Evolutionary conservation across 805 yeast genomes (phyloP).

Genomic region (Clavispora santaluciae): DNA sequence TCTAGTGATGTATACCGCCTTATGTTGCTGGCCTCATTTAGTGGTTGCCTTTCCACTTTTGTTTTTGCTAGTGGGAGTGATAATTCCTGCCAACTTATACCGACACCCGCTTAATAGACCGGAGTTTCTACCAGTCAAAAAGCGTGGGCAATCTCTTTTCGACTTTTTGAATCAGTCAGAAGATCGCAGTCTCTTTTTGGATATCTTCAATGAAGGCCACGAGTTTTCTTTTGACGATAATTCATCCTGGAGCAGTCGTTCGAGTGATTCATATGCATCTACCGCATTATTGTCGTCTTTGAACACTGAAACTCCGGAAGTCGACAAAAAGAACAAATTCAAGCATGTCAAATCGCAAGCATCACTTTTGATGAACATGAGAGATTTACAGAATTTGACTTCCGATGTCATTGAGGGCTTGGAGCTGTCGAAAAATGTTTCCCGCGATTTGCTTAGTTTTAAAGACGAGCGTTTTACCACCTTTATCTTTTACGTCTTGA

Average conservation of each 20-base stretch:
- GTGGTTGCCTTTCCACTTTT: slow-evolving; percentile 61
- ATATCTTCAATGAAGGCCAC: slow-evolving; percentile 18
- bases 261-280: not conserved
- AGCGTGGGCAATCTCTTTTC: slow-evolving; percentile 51
- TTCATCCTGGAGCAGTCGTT: not conserved
- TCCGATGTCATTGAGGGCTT: slow-evolving; percentile 47
- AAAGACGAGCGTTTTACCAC: slow-evolving; percentile 66
- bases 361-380: slow-evolving; percentile 54
- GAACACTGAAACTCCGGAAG: slow-evolving; percentile 2
- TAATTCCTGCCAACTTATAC: slow-evolving; percentile 65
- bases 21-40: slow-evolving; percentile 69
- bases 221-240: not conserved
- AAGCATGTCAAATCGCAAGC: slow-evolving; percentile 30
- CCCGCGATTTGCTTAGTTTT: slow-evolving; percentile 64
- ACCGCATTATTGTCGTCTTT: not conserved
- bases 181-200: slow-evolving; percentile 31
- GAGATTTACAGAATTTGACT: slow-evolving; percentile 67
- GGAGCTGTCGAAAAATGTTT: slow-evolving; percentile 49
- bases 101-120: slow-evolving; percentile 59
- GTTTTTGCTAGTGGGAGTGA: slow-evolving; percentile 48
- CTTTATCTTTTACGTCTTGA: slow-evolving; percentile 41
- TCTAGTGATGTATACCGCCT: slow-evolving; percentile 56
- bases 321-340: slow-evolving; percentile 12
- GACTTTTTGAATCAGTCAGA: slow-evolving; percentile 31
- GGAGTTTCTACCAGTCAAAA: slow-evolving; percentile 39